phyloP scores from a whole-genome alignment of 1,284 basidiomycete genomes.

The Cryptococcus sp. region DNA sequence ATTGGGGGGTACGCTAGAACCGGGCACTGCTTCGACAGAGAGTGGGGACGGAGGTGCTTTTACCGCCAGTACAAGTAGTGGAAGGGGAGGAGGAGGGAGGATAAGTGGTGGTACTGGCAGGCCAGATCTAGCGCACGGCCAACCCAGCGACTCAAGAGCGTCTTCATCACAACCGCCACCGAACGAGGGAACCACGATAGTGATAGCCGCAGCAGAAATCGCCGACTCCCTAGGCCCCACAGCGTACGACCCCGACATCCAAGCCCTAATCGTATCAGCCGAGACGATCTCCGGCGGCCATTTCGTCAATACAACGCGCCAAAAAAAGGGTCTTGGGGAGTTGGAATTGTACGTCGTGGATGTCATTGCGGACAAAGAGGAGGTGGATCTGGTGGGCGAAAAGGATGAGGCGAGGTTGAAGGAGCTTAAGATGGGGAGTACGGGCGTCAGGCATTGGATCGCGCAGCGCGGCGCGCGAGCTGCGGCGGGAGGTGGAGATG shows the following conservation, averaged over 20 bases:
- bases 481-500: too few species aligned
- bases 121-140: too few species aligned
- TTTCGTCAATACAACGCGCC: constrained; percentile 40
- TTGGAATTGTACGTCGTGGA: constrained; percentile 77
- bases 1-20: constrained; percentile 1
- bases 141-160: too few species aligned
- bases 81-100: background rate
- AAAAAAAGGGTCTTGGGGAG: constrained; percentile 57
- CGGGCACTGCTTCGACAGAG: background rate
- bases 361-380: constrained; percentile 68
- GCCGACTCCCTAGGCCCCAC: constrained; percentile 86
- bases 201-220: constrained; percentile 65
- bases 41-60: constrained; percentile 3
- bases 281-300: constrained; percentile 78
- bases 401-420: constrained; percentile 68
- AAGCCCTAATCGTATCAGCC: constrained; percentile 80
- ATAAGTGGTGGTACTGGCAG: too few species aligned
- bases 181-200: background rate
- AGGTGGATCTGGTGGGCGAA: constrained; percentile 53
- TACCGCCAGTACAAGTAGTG: background rate
- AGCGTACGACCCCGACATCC: constrained; percentile 75
- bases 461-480: constrained; percentile 15
- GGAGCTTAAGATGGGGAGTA: constrained; percentile 84
- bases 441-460: constrained; percentile 83
- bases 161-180: too few species aligned